These are phyloP conservation scores for Clitopilus hobsonii DNA, from an alignment of 768 basidiomycete genomes.

Conservation along the genomic window DNA sequence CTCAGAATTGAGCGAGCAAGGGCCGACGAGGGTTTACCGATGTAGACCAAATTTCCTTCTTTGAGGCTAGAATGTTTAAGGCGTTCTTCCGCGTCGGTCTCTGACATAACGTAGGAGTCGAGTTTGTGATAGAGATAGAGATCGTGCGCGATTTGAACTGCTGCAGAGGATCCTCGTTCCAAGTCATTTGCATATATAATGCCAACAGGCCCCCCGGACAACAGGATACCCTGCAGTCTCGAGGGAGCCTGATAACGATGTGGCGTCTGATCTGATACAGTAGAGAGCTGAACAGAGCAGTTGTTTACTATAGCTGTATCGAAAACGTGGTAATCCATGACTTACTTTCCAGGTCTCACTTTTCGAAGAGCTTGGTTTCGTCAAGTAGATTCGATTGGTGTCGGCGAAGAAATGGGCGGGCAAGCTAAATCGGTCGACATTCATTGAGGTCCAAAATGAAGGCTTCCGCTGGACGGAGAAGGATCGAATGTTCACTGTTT, in stretches of 20 bases:
- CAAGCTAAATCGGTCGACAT: background rate
- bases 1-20: conserved; percentile 29
- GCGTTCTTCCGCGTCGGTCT: conserved; percentile 27
- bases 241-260: conserved; percentile 31
- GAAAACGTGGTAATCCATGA: too few relatives aligned
- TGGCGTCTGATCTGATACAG: background rate
- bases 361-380: background rate
- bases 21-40: conserved; percentile 37
- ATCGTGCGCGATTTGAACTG: conserved; percentile 63
- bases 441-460: background rate
- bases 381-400: background rate
- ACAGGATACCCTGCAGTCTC: conserved; percentile 65
- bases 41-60: conserved; percentile 52
- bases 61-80: conserved; percentile 18
- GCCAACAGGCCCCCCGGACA: conserved; percentile 44
- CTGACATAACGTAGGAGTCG: conserved; percentile 56
- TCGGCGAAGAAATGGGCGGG: background rate
- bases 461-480: conserved; percentile 20
- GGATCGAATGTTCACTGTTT: conserved; percentile 24
- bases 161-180: conserved; percentile 43
- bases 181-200: conserved; percentile 46
- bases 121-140: conserved; percentile 65
- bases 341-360: background rate
- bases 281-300: background rate
- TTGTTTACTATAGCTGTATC: too few relatives aligned